These are phyloP conservation scores for Ophiostoma quercus DNA, from an alignment of 2,329 filamentous ascomycete species.

Conservation along the genomic window DNA sequence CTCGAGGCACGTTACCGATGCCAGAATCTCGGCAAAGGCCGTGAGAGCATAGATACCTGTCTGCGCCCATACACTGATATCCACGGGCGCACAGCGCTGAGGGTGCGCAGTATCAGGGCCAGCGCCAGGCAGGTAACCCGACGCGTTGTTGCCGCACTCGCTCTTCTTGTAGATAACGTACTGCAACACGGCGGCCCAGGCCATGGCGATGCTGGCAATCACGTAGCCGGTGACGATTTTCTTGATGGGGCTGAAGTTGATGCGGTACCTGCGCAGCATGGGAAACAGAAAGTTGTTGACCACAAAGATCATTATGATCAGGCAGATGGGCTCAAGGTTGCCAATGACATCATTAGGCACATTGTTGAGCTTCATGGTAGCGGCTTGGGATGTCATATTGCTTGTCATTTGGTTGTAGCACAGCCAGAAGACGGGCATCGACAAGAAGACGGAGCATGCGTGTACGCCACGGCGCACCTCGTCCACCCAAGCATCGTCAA, in stretches of 20 bases:
- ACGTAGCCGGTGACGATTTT: conserved; percentile 67
- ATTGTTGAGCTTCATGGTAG: conserved; percentile 61
- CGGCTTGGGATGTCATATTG: conserved; percentile 59
- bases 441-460: conserved; percentile 67
- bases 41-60: conserved; percentile 48
- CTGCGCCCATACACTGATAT: conserved; percentile 19
- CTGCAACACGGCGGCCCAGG: conserved; percentile 53
- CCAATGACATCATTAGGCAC: conserved; percentile 73
- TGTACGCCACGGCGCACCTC: conserved; percentile 65
- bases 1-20: conserved; percentile 61
- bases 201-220: conserved; percentile 57
- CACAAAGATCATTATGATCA: conserved; percentile 47
- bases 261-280: conserved; percentile 54
- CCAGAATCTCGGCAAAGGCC: conserved; percentile 50
- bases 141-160: conserved; percentile 53
- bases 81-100: neutral
- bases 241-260: conserved; percentile 64
- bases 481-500: conserved; percentile 78
- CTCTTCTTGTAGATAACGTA: conserved; percentile 60
- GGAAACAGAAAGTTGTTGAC: conserved; percentile 50
- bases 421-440: conserved; percentile 49
- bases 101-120: neutral
- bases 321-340: conserved; percentile 69
- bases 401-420: conserved; percentile 56
- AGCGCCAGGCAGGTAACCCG: conserved; percentile 13